Conservation (phyloP, 352 stramenopile genomes). For the Pythium insidiosum region DNA sequence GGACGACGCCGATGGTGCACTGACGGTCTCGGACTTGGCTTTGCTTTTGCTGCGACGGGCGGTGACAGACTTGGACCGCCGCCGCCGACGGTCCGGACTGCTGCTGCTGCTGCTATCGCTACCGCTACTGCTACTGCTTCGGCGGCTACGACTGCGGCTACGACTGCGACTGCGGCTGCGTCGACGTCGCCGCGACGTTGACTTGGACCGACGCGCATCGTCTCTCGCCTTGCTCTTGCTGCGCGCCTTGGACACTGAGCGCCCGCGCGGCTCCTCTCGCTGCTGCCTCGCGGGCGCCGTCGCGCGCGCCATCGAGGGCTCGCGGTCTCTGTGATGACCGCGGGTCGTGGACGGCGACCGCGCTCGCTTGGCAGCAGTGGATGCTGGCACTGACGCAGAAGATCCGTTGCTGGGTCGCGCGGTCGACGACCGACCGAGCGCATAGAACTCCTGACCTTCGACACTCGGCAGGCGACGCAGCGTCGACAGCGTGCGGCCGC, state of each 20-base stretch:
- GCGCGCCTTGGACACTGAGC: constrained; percentile 1
- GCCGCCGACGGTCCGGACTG: constrained; percentile 13
- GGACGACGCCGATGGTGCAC: no score
- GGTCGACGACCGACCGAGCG: constrained; percentile 22
- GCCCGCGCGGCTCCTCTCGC: background rate
- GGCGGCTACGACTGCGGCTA: background rate
- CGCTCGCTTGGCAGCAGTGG: no score
- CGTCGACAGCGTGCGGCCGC: constrained; percentile 7
- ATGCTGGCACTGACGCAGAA: no score
- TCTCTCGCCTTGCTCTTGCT: no score
- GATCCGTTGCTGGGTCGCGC: no score
- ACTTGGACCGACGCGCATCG: background rate
- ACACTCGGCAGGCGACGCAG: constrained; percentile 14
- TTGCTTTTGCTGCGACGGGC: constrained; percentile 11
- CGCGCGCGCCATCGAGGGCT: no score
- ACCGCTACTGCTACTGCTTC: background rate
- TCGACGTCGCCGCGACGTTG: background rate
- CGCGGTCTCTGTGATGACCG: no score
- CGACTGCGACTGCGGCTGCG: constrained; percentile 3
- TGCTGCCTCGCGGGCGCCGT: no score
- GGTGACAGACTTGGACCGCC: constrained; percentile 27
- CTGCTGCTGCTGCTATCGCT: constrained; percentile 2
- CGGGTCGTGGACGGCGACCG: background rate
- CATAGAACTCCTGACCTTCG: constrained; percentile 35
- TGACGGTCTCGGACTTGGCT: constrained; percentile 1